Percentiles rank a stretch among this genome's conserved stretches.
phyloP scores from a whole-genome alignment of 306 rosid genomes.

The Rubus idaeus region DNA sequence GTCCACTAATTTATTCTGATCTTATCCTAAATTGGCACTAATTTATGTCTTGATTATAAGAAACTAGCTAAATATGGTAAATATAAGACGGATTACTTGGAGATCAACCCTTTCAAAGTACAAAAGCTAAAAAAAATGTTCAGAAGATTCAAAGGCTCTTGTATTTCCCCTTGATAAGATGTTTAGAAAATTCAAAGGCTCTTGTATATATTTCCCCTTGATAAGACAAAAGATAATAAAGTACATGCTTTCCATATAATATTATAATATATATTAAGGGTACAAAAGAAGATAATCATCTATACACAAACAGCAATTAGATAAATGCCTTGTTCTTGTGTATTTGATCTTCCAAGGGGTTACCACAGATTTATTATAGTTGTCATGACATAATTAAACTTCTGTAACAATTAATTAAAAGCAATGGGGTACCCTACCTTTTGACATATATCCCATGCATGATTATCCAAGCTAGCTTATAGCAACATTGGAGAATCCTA shows the following conservation, averaged over 20 bases:
- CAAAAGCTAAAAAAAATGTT: background rate
- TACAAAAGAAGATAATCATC: background rate
- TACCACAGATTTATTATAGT: background rate
- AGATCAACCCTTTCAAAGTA: background rate
- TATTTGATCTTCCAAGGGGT: background rate
- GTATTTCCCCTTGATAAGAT: background rate
- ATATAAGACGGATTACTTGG: no score
- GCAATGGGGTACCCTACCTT: background rate
- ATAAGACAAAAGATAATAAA: background rate
- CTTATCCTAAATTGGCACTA: background rate
- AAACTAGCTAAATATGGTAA: background rate
- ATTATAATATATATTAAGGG: background rate
- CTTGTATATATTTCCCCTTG: background rate
- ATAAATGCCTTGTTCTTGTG: background rate
- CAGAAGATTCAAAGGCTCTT: background rate
- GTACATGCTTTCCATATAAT: background rate
- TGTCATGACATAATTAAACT: background rate
- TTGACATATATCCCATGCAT: background rate
- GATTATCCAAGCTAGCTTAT: background rate
- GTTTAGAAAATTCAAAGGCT: background rate
- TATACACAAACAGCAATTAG: background rate
- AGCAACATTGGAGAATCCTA: slow-evolving; percentile 5
- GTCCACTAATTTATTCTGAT: no score
- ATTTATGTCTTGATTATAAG: background rate
- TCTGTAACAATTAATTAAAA: background rate